Evolutionary conservation across 768 basidiomycete species (phyloP).

Genomic region (Hypholoma sublateritium): DNA sequence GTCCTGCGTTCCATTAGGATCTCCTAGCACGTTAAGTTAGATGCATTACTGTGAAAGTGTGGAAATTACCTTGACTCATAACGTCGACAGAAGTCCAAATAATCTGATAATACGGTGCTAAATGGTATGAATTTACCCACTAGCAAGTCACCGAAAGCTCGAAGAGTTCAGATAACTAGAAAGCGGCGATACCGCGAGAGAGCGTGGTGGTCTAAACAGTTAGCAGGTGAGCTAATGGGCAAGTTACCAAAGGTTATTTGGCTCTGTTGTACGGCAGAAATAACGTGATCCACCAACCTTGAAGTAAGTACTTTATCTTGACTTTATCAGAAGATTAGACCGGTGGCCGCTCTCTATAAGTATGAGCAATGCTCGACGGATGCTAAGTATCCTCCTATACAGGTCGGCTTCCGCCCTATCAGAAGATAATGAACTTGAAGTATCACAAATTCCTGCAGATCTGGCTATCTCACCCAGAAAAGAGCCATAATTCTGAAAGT

Average conservation of each 20-base stretch:
- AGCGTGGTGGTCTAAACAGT: not conserved
- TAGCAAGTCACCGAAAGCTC: not conserved
- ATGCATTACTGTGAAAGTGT: slow-evolving; percentile 21
- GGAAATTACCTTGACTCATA: slow-evolving; percentile 53
- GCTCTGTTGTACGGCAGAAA: slow-evolving; percentile 19
- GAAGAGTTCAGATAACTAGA: not conserved
- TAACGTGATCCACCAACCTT: no score
- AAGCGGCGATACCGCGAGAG: not conserved
- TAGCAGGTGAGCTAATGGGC: not conserved
- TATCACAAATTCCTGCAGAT: no score
- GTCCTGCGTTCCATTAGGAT: slow-evolving; percentile 48
- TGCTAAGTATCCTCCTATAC: no score
- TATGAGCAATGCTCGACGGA: no score
- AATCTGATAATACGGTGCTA: not conserved
- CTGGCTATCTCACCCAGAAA: no score
- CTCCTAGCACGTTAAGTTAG: slow-evolving; percentile 40
- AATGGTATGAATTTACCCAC: not conserved
- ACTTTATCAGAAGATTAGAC: no score
- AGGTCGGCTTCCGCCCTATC: no score
- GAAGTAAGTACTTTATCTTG: no score
- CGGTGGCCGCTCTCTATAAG: no score
- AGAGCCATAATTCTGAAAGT: no score
- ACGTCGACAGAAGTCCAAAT: slow-evolving; percentile 5
- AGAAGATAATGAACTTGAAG: no score
- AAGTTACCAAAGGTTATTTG: slow-evolving; percentile 33